Conservation (phyloP, 2,329 filamentous ascomycete genomes). For the Alternaria alternata region DNA sequence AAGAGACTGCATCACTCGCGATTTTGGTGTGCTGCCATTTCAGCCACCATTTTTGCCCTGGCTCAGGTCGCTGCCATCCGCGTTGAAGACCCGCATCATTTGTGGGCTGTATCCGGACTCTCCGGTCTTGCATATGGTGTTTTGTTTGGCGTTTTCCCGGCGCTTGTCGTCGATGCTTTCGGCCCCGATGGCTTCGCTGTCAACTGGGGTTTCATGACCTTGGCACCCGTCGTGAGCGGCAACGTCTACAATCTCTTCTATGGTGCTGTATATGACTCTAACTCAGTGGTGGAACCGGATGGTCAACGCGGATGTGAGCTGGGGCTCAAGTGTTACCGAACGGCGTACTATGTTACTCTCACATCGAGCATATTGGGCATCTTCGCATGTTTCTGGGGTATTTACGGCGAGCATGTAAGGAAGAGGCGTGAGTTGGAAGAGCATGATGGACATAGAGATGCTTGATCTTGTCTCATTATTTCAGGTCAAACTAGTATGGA, state of each 20-base stretch:
- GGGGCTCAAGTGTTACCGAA: slow-evolving; percentile 80
- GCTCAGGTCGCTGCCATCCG: slow-evolving; percentile 80
- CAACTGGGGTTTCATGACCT: slow-evolving; percentile 96
- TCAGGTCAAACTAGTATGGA: background rate
- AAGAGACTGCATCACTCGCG: slow-evolving; percentile 81
- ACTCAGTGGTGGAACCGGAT: slow-evolving; percentile 72
- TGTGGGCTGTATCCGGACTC: slow-evolving; percentile 80
- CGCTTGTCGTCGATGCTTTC: slow-evolving; percentile 85
- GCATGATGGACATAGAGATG: slow-evolving; percentile 41
- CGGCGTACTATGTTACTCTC: slow-evolving; percentile 82
- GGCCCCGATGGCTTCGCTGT: slow-evolving; percentile 88
- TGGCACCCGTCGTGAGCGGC: slow-evolving; percentile 85
- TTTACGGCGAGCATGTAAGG: slow-evolving; percentile 63
- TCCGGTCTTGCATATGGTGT: slow-evolving; percentile 93
- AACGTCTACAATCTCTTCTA: slow-evolving; percentile 95
- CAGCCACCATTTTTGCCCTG: slow-evolving; percentile 77
- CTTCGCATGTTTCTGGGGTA: slow-evolving; percentile 73
- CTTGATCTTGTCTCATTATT: slow-evolving; percentile 16
- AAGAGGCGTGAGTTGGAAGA: slow-evolving; percentile 46
- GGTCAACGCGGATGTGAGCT: slow-evolving; percentile 79
- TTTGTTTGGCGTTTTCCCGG: slow-evolving; percentile 92
- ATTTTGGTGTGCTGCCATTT: slow-evolving; percentile 87
- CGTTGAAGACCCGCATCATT: slow-evolving; percentile 77
- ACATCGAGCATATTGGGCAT: slow-evolving; percentile 74
- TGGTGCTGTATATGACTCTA: slow-evolving; percentile 80